Evolutionary conservation across 345 rosid species (phyloP).

Genomic region (Carallia pectinifolia): DNA sequence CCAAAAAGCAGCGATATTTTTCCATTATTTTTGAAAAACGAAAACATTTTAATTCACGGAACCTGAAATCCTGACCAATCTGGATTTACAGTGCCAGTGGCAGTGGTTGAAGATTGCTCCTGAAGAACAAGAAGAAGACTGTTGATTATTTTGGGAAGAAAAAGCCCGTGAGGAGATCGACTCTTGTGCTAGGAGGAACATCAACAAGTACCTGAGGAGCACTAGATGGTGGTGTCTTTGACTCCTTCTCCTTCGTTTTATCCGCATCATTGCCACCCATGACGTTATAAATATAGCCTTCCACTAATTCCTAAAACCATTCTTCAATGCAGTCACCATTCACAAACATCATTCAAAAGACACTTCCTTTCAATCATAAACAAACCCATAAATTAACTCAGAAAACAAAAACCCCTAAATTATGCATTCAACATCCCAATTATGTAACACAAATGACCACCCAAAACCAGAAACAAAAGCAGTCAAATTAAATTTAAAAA

Average conservation of each 20-base stretch:
- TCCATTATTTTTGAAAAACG: too few species aligned
- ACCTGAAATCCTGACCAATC: constrained; percentile 99
- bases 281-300: constrained; percentile 18
- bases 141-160: not conserved
- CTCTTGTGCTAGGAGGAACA: constrained; percentile 15
- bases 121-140: constrained; percentile 30
- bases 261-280: constrained; percentile 77
- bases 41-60: constrained; percentile 10
- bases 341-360: not conserved
- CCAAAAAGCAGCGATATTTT: constrained; percentile 10
- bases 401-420: not conserved
- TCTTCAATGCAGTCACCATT: constrained; percentile 31
- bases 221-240: constrained; percentile 49
- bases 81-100: constrained; percentile 61
- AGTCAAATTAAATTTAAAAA: constrained; percentile 1
- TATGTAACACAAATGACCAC: not conserved
- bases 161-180: constrained; percentile 5
- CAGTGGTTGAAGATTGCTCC: constrained; percentile 68
- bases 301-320: constrained; percentile 37
- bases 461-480: not conserved
- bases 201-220: constrained; percentile 54
- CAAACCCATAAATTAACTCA: not conserved
- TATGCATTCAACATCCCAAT: not conserved
- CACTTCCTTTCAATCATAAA: not conserved
- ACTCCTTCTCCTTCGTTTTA: constrained; percentile 71